Evolutionary conservation across 306 rosid species (phyloP).

Genomic region (Prunus fruticosa): DNA sequence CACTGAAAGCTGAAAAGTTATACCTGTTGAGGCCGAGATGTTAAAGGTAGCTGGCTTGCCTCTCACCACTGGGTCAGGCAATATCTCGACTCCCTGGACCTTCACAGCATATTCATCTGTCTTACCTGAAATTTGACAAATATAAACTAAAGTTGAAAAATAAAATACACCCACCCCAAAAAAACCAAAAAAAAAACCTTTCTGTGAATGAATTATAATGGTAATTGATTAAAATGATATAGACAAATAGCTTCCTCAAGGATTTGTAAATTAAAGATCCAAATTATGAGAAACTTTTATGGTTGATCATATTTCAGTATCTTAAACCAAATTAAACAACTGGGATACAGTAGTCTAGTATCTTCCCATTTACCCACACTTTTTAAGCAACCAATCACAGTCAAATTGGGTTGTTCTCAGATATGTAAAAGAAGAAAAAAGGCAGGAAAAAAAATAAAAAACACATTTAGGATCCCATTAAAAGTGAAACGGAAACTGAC

Average conservation of each 20-base stretch:
- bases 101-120: conserved; percentile 59
- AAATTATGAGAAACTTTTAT: not conserved
- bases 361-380: not conserved
- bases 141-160: not conserved
- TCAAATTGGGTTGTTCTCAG: not conserved
- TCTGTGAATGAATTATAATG: not conserved
- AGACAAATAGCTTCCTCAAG: not conserved
- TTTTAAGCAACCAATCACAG: conserved; percentile 1
- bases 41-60: conserved; percentile 71
- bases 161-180: not conserved
- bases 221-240: not conserved
- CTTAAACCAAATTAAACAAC: not conserved
- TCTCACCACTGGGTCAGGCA: conserved; percentile 62
- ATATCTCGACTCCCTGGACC: conserved; percentile 57
- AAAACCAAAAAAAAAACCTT: too few relatives aligned
- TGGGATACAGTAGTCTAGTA: too few relatives aligned
- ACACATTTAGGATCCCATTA: not conserved
- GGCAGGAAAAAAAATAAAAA: not conserved
- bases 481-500: conserved; percentile 31
- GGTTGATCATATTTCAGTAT: not conserved
- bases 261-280: not conserved
- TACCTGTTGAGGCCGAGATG: conserved; percentile 76
- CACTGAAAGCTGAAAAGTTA: conserved; percentile 5
- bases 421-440: not conserved
- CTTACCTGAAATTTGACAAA: conserved; percentile 41